Evolutionary conservation across 371 early-diverging fungal genomes (phyloP).

Genomic region (Massospora cicadina): DNA sequence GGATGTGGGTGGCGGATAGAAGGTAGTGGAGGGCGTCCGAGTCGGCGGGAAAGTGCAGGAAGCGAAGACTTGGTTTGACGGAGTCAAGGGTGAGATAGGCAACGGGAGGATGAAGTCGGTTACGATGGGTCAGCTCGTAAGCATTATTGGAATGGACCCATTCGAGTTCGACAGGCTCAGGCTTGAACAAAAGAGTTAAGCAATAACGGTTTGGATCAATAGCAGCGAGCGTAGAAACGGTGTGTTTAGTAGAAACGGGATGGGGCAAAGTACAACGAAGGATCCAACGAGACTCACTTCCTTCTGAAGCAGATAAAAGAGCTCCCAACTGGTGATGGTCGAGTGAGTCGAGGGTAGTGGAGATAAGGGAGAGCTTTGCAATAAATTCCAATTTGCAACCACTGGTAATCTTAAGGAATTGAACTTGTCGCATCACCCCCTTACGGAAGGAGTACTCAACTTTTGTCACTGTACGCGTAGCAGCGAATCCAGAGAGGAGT

Average conservation of each 20-base stretch:
- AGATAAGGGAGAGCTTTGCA: neutral
- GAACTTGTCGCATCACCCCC: neutral
- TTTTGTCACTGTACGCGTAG: neutral
- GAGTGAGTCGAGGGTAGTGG: neutral
- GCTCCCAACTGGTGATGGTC: neutral
- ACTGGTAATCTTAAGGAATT: neutral
- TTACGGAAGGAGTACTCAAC: neutral
- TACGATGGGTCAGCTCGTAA: neutral
- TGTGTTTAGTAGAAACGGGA: neutral
- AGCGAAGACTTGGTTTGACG: neutral
- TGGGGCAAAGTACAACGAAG: neutral
- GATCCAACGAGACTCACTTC: neutral
- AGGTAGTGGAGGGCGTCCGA: neutral
- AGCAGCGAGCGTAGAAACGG: neutral
- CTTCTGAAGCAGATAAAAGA: neutral
- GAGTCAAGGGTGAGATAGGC: neutral
- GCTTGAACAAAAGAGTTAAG: neutral
- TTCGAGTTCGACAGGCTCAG: neutral
- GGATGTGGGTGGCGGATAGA: neutral
- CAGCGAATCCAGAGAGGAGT: neutral
- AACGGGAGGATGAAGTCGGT: neutral
- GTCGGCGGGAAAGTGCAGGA: neutral
- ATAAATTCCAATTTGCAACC: neutral
- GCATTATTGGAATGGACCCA: neutral
- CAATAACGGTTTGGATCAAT: neutral